phyloP scores from a whole-genome alignment of 345 rosid species.

The Citrus glauca region DNA sequence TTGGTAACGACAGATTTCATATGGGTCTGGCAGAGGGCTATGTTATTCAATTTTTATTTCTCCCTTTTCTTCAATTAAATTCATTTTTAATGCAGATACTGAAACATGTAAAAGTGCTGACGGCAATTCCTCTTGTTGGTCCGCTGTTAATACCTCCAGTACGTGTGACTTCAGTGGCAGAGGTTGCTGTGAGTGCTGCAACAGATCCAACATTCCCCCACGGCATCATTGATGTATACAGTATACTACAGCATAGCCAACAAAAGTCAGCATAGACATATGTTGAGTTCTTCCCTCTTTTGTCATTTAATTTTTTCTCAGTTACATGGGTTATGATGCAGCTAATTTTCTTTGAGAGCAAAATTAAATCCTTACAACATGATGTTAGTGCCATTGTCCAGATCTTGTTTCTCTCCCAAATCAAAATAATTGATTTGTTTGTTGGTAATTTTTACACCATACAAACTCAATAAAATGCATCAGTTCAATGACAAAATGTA shows the following conservation, averaged over 20 bases:
- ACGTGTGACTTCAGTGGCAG: constrained; percentile 44
- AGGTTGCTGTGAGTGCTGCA: constrained; percentile 57
- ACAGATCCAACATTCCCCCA: constrained; percentile 41
- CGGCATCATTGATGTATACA: constrained; percentile 50
- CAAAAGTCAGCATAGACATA: constrained; percentile 2
- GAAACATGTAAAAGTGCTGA: constrained; percentile 41
- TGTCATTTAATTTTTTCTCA: background rate
- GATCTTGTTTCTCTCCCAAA: background rate
- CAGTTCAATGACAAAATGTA: background rate
- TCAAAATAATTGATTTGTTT: background rate
- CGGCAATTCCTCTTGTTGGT: constrained; percentile 49
- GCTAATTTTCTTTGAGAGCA: background rate
- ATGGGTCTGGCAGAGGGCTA: background rate
- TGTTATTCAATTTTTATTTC: background rate
- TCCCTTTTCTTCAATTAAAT: background rate
- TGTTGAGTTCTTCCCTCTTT: background rate
- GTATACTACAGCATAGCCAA: constrained; percentile 35
- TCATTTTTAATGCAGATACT: constrained; percentile 36
- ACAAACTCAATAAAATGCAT: background rate
- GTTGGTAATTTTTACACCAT: background rate
- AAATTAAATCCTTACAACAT: background rate
- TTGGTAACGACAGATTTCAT: background rate
- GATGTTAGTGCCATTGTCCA: background rate
- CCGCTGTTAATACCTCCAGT: constrained; percentile 61
- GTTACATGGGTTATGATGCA: background rate